Base-by-base conservation (phyloP, 768 basidiomycete genomes). In the Leccinum barrowsii region DNA sequence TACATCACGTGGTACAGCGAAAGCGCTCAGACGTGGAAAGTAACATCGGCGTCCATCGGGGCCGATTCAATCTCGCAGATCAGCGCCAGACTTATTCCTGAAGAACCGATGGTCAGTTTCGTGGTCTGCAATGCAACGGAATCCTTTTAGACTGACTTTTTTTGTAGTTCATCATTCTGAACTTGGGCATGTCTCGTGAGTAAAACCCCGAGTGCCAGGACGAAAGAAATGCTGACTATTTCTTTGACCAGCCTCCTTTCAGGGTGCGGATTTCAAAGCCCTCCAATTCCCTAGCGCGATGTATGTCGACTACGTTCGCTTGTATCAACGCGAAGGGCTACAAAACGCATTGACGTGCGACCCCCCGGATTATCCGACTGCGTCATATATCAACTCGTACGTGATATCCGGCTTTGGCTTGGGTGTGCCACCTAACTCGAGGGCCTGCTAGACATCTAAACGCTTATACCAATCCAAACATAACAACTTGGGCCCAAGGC, bases 281-380 rank as follows among this genome's bases (percentile, higher is more conserved):
- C 76, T 98, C 54, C 66, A 71, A 50, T 96, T 94, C 79, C 96
- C 95, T 0, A 78, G 82, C 7, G 75, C 80, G 59, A 90, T 96
- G 90, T 83, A 82, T 59, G 75, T 98, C 62, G 96, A 98, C 72
- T 98, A 97, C 65, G 82, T 99, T 22, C 85, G 93, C 37, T 81
- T 95, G 53, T 92, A 93, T 64, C 94, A 97, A 75, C 83, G 87
- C 35, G 69, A 83, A 21, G 93, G 87, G 8, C 69, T 83, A n/a
- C 69, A 83, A 62, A 78, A 87, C 55, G 86, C 82, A 10, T 65
- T 92, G 35, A 86, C 88, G 1, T 99, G 96, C 71, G 80, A 92
- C 70, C 96, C 96, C 8, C 75, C 84, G 2, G 79, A 77, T 50
- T 77, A 82, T 57, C 96, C 96, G 0, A 99, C 96, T 2, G 70